phyloP scores from a whole-genome alignment of 345 rosid genomes.

The Salix udensis region DNA sequence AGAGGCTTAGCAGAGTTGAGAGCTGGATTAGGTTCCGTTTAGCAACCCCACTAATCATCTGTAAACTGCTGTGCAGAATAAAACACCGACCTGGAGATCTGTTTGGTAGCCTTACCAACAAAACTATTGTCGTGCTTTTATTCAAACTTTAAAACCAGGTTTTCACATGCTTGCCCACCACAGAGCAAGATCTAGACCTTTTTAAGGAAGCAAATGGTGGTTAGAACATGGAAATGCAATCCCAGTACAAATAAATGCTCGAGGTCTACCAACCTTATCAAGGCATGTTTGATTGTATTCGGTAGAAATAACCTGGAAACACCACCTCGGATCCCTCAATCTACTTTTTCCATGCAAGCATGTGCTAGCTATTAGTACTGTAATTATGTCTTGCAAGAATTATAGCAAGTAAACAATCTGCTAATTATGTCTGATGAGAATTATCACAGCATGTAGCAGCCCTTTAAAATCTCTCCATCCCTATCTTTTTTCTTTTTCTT shows the following conservation, averaged over 20 bases:
- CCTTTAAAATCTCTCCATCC: background rate
- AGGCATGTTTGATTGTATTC: slow-evolving; percentile 26
- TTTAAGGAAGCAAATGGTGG: slow-evolving; percentile 38
- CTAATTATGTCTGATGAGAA: slow-evolving; percentile 32
- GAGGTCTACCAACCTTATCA: slow-evolving; percentile 33
- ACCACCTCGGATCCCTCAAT: slow-evolving; percentile 28
- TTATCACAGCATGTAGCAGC: slow-evolving; percentile 3
- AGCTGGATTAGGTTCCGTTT: background rate
- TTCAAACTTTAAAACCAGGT: background rate
- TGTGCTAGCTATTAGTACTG: slow-evolving; percentile 43
- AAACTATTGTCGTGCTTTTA: background rate
- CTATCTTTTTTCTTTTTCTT: background rate
- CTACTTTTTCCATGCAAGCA: slow-evolving; percentile 37
- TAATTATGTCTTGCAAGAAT: slow-evolving; percentile 38
- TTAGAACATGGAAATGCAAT: background rate
- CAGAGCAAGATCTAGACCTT: slow-evolving; percentile 4
- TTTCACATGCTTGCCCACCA: slow-evolving; percentile 22
- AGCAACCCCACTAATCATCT: slow-evolving; percentile 6
- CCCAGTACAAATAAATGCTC: slow-evolving; percentile 22
- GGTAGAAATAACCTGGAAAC: slow-evolving; percentile 1
- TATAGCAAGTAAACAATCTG: slow-evolving; percentile 17
- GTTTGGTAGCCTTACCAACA: slow-evolving; percentile 31
- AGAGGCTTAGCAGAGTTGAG: background rate
- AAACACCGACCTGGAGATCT: slow-evolving; percentile 32
- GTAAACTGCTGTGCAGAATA: background rate